A percentile compares a stretch with the other conserved stretches of the same genome.
Conservation (phyloP, 768 basidiomycete species). For the Kwoniella sp. region DNA sequence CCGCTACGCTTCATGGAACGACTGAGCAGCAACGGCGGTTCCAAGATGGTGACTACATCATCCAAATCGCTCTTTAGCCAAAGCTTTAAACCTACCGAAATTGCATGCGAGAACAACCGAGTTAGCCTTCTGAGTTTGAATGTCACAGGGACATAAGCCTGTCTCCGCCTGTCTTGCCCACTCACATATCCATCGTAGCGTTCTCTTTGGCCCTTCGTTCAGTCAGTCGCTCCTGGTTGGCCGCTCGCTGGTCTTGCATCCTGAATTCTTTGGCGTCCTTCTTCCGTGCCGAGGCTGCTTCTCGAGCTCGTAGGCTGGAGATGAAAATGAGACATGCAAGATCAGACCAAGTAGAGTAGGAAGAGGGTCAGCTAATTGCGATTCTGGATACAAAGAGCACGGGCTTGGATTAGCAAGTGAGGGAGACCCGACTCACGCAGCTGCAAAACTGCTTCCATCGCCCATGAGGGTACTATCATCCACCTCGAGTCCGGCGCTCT, state of each 20-base stretch:
- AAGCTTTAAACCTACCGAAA: slow-evolving; percentile 63
- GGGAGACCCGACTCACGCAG: slow-evolving; percentile 65
- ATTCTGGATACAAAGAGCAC: no score
- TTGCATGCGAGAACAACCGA: no score
- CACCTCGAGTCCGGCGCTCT: slow-evolving; percentile 69
- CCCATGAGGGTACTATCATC: slow-evolving; percentile 80
- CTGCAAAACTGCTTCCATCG: slow-evolving; percentile 73
- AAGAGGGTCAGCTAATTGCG: no score
- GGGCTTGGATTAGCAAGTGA: no score
- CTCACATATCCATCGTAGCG: slow-evolving; percentile 90
- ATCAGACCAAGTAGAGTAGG: no score
- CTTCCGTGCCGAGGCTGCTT: slow-evolving; percentile 69
- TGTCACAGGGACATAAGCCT: no score
- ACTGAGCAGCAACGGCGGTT: not conserved
- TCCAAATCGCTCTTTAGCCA: slow-evolving; percentile 86
- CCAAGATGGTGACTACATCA: slow-evolving; percentile 42
- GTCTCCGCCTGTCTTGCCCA: no score
- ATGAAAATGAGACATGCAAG: not conserved
- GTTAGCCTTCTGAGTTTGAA: no score
- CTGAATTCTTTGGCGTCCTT: slow-evolving; percentile 58
- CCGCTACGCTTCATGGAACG: no score
- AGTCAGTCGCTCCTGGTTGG: slow-evolving; percentile 65
- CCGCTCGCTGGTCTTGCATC: slow-evolving; percentile 60
- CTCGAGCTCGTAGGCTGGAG: slow-evolving; percentile 70
- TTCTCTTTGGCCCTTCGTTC: slow-evolving; percentile 78